Conservation (phyloP, 495 filamentous ascomycete species). For the Lepidopterella palustris region DNA sequence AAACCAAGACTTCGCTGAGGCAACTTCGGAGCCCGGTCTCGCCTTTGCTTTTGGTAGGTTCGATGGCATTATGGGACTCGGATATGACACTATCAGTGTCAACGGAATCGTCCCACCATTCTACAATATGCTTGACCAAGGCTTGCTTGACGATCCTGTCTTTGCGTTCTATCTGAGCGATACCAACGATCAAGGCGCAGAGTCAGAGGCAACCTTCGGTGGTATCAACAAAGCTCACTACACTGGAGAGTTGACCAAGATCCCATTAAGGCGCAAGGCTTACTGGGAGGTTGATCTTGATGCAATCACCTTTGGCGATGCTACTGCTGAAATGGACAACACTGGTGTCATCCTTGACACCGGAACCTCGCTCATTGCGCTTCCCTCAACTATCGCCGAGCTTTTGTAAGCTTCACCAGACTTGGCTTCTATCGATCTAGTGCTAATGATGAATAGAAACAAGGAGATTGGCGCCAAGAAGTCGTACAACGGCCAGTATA, state of each 20-base stretch:
- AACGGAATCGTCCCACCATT: slow-evolving; percentile 92
- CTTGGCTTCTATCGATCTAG: neutral
- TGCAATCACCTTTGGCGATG: slow-evolving; percentile 77
- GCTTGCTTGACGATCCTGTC: slow-evolving; percentile 80
- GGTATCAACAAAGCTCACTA: slow-evolving; percentile 83
- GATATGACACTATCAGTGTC: slow-evolving; percentile 91
- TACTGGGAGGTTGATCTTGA: slow-evolving; percentile 99
- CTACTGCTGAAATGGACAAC: slow-evolving; percentile 78
- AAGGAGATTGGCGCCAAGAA: slow-evolving; percentile 97
- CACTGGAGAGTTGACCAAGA: slow-evolving; percentile 81
- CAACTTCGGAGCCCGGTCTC: slow-evolving; percentile 86
- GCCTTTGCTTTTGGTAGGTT: slow-evolving; percentile 98
- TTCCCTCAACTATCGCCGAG: slow-evolving; percentile 87
- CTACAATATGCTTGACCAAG: slow-evolving; percentile 90
- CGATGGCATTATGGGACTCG: slow-evolving; percentile 94
- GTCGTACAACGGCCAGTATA: slow-evolving; percentile 91
- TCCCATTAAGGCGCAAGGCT: slow-evolving; percentile 93
- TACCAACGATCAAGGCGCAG: slow-evolving; percentile 62
- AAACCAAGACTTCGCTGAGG: slow-evolving; percentile 91
- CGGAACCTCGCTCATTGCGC: slow-evolving; percentile 94
- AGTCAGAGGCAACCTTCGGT: slow-evolving; percentile 87
- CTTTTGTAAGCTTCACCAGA: slow-evolving; percentile 57
- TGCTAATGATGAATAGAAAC: slow-evolving; percentile 50
- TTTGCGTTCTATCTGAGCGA: slow-evolving; percentile 94
- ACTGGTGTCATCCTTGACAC: slow-evolving; percentile 98